A percentile compares a stretch with the other conserved stretches of the same genome.
Evolutionary conservation across 805 yeast genomes (phyloP).

Genomic region (Candida sakaeoensis): DNA sequence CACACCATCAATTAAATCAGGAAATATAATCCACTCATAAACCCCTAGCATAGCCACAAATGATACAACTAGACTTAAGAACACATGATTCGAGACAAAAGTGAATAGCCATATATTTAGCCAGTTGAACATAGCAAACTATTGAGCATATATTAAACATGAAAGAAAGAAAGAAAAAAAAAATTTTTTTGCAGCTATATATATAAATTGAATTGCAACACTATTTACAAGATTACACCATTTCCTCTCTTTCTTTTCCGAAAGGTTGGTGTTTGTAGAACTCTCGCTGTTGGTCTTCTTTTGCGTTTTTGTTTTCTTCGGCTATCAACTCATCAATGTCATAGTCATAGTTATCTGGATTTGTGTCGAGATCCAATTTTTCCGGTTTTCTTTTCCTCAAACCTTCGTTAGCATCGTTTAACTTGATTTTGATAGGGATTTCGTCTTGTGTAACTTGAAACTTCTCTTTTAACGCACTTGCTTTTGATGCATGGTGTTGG

Average conservation of each 20-base stretch:
- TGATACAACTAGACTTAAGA: not conserved
- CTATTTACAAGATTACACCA: conserved; percentile 15
- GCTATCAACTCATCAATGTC: conserved; percentile 41
- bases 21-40: conserved; percentile 11
- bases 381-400: conserved; percentile 30
- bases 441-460: conserved; percentile 32
- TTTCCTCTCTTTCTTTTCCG: conserved; percentile 23
- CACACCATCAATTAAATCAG: conserved; percentile 32
- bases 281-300: conserved; percentile 15
- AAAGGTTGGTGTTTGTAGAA: conserved; percentile 18
- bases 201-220: conserved; percentile 1
- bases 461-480: conserved; percentile 24
- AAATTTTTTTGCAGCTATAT: conserved; percentile 3
- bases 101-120: conserved; percentile 3
- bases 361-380: conserved; percentile 29
- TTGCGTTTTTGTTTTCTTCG: conserved; percentile 29
- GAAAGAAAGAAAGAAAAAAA: conserved; percentile 1
- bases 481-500: conserved; percentile 9
- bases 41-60: not conserved
- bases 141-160: too few relatives aligned
- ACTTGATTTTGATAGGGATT: conserved; percentile 32
- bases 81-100: not conserved
- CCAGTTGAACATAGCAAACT: conserved; percentile 7
- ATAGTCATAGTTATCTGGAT: conserved; percentile 42
- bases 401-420: conserved; percentile 18